These are phyloP conservation scores for Euphrasia confusa DNA, from an alignment of 257 asterid species.

Conservation along the genomic window DNA sequence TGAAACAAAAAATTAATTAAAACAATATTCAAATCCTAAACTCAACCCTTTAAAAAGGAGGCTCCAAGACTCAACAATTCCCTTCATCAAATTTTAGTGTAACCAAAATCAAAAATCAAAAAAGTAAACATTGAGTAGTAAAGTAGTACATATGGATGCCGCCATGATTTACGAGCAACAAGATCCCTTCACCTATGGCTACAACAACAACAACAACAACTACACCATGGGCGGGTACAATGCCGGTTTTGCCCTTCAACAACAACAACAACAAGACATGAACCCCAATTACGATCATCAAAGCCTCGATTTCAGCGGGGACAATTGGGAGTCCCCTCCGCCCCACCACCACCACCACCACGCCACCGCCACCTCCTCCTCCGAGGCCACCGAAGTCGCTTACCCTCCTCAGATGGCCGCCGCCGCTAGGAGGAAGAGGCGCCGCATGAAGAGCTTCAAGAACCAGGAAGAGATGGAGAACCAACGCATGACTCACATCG, in stretches of 20 bases:
- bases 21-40: not conserved
- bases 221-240: not conserved
- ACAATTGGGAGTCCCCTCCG: not conserved
- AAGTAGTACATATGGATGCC: not conserved
- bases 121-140: not conserved
- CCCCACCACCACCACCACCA: not conserved
- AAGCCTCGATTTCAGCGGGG: not conserved
- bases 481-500: slow-evolving; percentile 78
- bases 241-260: not conserved
- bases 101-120: not conserved
- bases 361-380: slow-evolving; percentile 1
- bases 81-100: not conserved
- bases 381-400: slow-evolving; percentile 22
- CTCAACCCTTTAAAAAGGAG: not conserved
- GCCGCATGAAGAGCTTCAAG: slow-evolving; percentile 47
- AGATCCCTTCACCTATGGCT: not conserved
- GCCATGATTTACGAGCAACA: not conserved
- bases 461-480: slow-evolving; percentile 72
- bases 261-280: not conserved
- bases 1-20: not conserved
- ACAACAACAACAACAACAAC: not conserved
- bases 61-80: not conserved
- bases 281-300: not conserved
- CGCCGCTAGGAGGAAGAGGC: slow-evolving; percentile 34
- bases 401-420: slow-evolving; percentile 6